A percentile compares a stretch with the other conserved stretches of the same genome.
Evolutionary conservation across 2,329 filamentous ascomycete genomes (phyloP).

Genomic region (Boeremia exigua): DNA sequence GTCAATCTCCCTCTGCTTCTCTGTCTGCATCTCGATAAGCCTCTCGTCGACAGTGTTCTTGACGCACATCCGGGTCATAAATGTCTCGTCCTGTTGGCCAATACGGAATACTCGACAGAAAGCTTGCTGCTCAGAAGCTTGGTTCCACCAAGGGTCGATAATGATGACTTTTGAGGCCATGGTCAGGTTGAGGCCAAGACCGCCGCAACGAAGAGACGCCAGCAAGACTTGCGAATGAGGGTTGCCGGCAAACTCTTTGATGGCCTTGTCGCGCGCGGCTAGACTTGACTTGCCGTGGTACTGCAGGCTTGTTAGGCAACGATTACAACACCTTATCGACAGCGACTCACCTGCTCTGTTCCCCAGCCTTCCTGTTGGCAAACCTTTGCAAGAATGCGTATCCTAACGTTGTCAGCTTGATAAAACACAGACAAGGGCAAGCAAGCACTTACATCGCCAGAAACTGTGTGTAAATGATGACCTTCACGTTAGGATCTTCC

Average conservation of each 20-base stretch:
- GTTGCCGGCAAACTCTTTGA: constrained; percentile 56
- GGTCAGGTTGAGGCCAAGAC: constrained; percentile 65
- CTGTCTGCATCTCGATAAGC: constrained; percentile 61
- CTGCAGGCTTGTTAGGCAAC: constrained; percentile 23
- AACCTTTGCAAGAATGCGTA: constrained; percentile 58
- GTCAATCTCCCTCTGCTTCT: constrained; percentile 58
- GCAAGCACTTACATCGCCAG: constrained; percentile 50
- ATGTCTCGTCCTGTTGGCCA: constrained; percentile 66
- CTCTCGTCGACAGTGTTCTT: constrained; percentile 64
- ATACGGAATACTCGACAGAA: constrained; percentile 69
- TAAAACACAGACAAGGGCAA: fast-evolving
- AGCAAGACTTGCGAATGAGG: constrained; percentile 56
- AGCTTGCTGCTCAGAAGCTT: constrained; percentile 66
- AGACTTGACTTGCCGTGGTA: constrained; percentile 59
- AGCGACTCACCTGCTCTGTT: constrained; percentile 46
- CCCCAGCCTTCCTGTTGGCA: constrained; percentile 59
- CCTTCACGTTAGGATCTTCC: constrained; percentile 58
- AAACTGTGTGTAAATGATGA: constrained; percentile 68
- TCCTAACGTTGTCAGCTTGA: constrained; percentile 30
- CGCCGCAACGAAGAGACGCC: constrained; percentile 63
- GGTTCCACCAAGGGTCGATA: constrained; percentile 66
- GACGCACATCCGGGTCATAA: constrained; percentile 65
- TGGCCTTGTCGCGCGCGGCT: constrained; percentile 52
- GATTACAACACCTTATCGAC: too few species aligned
- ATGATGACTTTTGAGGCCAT: constrained; percentile 59